phyloP scores from a whole-genome alignment of 2,329 filamentous ascomycete genomes.

The Fusarium sp. region DNA sequence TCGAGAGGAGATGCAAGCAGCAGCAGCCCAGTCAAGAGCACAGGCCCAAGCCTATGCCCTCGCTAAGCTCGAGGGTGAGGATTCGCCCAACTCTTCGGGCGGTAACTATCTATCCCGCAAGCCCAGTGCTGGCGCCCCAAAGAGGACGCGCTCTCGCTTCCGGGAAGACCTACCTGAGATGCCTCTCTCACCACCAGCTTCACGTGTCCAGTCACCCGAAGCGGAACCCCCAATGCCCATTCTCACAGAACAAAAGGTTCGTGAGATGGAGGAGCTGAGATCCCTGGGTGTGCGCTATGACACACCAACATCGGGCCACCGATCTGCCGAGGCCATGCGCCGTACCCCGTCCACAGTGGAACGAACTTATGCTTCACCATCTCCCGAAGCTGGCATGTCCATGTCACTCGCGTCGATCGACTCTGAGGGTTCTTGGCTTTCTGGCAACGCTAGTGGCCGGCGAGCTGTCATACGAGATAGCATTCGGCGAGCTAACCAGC shows the following conservation, averaged over 20 bases:
- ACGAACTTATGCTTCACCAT: constrained; percentile 51
- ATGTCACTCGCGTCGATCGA: constrained; percentile 94
- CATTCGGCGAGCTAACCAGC: constrained; percentile 51
- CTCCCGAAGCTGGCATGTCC: constrained; percentile 75
- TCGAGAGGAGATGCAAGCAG: constrained; percentile 80
- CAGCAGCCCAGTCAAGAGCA: constrained; percentile 48
- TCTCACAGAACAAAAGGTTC: constrained; percentile 48
- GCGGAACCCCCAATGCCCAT: constrained; percentile 61
- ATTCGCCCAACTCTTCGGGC: constrained; percentile 37
- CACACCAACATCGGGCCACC: constrained; percentile 61
- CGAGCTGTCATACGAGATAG: constrained; percentile 62
- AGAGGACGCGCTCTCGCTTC: constrained; percentile 90
- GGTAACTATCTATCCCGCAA: constrained; percentile 52
- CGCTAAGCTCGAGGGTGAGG: constrained; percentile 54
- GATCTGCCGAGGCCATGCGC: constrained; percentile 52
- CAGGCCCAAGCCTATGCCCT: constrained; percentile 53
- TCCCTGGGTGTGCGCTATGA: constrained; percentile 57
- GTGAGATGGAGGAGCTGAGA: constrained; percentile 45
- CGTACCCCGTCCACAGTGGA: constrained; percentile 43
- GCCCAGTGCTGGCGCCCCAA: constrained; percentile 66
- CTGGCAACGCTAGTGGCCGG: constrained; percentile 73
- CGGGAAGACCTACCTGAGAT: constrained; percentile 91
- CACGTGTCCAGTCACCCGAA: constrained; percentile 83
- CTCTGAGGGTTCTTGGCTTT: constrained; percentile 96
- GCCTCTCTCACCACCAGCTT: constrained; percentile 86